phyloP scores from a whole-genome alignment of 2,329 filamentous ascomycete species.

The Gyromitra esculenta region DNA sequence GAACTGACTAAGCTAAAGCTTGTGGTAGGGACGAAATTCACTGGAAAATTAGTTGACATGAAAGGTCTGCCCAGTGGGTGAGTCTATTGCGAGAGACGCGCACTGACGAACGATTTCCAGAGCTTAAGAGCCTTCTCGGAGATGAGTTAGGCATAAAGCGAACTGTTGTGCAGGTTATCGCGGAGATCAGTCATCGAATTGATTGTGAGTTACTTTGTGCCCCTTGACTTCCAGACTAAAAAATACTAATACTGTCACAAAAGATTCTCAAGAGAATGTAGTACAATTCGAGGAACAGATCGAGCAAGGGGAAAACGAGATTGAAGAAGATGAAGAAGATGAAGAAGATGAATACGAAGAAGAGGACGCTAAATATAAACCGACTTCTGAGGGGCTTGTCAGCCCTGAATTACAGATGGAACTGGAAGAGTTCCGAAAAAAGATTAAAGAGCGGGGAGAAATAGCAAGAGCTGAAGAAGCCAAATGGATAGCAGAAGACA shows the following conservation, averaged over 20 bases:
- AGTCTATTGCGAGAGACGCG: background rate
- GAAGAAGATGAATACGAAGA: conserved; percentile 67
- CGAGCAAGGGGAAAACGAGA: conserved; percentile 62
- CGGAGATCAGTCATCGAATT: conserved; percentile 38
- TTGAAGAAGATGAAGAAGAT: conserved; percentile 66
- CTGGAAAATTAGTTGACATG: conserved; percentile 34
- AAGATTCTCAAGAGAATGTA: conserved; percentile 38
- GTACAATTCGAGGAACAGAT: conserved; percentile 37
- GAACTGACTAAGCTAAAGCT: conserved; percentile 34
- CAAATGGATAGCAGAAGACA: conserved; percentile 58
- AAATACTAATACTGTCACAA: conserved; percentile 2
- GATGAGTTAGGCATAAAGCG: conserved; percentile 35
- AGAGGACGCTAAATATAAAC: conserved; percentile 73
- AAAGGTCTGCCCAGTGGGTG: conserved; percentile 33
- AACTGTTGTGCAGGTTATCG: conserved; percentile 40
- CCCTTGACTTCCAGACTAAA: background rate
- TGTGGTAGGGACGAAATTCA: background rate
- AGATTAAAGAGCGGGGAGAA: conserved; percentile 69
- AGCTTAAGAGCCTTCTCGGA: conserved; percentile 40
- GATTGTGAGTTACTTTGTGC: conserved; percentile 12
- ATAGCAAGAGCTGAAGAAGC: conserved; percentile 67
- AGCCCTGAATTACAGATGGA: conserved; percentile 79
- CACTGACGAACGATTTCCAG: conserved; percentile 22
- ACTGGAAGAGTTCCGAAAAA: conserved; percentile 86
- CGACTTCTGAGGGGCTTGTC: conserved; percentile 73